Percentiles rank a stretch among this genome's conserved stretches.
These are phyloP conservation scores for Vaccinium myrtillus DNA, from an alignment of 148 eudicot genomes.

Conservation along the genomic window DNA sequence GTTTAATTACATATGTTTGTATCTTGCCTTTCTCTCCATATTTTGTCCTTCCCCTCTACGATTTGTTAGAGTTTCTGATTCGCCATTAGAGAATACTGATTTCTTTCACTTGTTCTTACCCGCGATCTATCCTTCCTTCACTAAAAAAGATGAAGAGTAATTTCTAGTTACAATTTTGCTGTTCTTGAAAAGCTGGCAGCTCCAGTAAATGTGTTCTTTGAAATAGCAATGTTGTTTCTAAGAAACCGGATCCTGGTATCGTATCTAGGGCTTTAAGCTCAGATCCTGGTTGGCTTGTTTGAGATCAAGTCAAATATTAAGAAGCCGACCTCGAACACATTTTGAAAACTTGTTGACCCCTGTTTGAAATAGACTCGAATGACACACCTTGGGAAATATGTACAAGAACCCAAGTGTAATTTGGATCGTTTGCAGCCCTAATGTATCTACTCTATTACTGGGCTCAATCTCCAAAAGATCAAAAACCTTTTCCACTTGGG, in stretches of 20 bases:
- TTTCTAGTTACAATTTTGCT: too few relatives aligned
- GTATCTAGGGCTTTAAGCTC: neutral
- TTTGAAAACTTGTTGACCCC: neutral
- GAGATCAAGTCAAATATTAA: neutral
- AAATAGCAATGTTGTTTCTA: too few relatives aligned
- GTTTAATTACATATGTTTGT: too few relatives aligned
- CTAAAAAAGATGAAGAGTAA: too few relatives aligned
- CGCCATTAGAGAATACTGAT: too few relatives aligned
- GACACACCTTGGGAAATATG: neutral
- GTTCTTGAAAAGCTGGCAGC: too few relatives aligned
- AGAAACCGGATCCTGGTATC: neutral
- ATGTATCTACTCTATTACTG: neutral
- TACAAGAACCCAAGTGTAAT: neutral
- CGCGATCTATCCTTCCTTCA: too few relatives aligned
- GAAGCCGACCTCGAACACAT: neutral
- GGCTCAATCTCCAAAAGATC: neutral
- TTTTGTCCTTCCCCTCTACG: too few relatives aligned
- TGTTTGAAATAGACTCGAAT: neutral
- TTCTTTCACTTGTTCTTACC: too few relatives aligned
- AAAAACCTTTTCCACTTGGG: neutral
- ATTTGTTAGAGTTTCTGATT: too few relatives aligned
- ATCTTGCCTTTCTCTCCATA: too few relatives aligned
- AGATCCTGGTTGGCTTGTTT: neutral
- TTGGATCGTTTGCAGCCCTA: neutral
- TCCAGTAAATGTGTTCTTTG: too few relatives aligned